phyloP scores from a whole-genome alignment of 2,329 filamentous ascomycete genomes.

The Aspergillus ustus region DNA sequence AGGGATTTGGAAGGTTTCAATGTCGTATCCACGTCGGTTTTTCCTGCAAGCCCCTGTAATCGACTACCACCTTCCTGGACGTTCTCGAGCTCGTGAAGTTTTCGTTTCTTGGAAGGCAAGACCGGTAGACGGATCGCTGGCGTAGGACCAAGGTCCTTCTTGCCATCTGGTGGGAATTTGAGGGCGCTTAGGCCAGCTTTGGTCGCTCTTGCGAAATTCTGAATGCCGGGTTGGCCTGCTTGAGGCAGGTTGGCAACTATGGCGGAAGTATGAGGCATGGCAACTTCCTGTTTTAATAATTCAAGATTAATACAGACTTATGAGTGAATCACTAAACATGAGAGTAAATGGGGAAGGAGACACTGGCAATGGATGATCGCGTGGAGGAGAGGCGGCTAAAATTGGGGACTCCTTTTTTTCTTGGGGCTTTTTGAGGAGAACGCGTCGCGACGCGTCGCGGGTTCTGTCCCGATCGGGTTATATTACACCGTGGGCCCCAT shows the following conservation, averaged over 20 bases:
- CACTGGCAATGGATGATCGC: not conserved
- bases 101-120: constrained; percentile 47
- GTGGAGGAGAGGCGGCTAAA: constrained; percentile 11
- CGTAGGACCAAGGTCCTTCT: constrained; percentile 31
- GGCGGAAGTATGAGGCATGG: constrained; percentile 40
- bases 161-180: constrained; percentile 26
- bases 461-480: constrained; percentile 22
- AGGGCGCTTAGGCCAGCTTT: constrained; percentile 41
- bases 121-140: constrained; percentile 30
- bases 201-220: constrained; percentile 50
- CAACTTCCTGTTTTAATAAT: constrained; percentile 22
- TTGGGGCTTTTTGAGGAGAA: constrained; percentile 13
- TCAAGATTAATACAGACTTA: constrained; percentile 6
- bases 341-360: not conserved
- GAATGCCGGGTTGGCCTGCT: constrained; percentile 45
- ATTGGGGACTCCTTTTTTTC: constrained; percentile 11
- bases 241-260: constrained; percentile 36
- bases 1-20: constrained; percentile 41
- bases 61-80: constrained; percentile 32
- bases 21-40: constrained; percentile 24
- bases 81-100: constrained; percentile 40
- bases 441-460: constrained; percentile 28
- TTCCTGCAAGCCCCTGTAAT: constrained; percentile 10
- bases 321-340: constrained; percentile 15
- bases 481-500: constrained; percentile 12